Evolutionary conservation across 352 stramenopile species (phyloP), one percentile per base, ranked within the genome.

Genomic region (Phytopythium kandeliae): DNA sequence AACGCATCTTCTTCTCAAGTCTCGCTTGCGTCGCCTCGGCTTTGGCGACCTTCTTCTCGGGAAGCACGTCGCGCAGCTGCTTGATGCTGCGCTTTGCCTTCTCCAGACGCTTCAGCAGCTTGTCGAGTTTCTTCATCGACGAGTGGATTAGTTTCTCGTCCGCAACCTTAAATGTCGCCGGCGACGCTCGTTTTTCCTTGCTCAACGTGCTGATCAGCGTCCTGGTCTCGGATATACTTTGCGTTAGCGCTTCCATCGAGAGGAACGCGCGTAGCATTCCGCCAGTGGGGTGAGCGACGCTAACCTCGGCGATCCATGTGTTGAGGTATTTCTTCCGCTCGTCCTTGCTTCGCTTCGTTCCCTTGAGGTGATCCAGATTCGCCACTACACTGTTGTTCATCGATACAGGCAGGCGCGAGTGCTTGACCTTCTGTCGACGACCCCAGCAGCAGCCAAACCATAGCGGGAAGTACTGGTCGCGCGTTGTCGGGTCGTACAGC

Each of bases 291-390:
- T 85, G 77, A 10, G 69, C 78, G 11, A 96, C 70, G 37, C 78
- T 89, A 13, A 96, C 81, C 58, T 96, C 85, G 6, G 84, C 85
- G 36, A 96, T 80, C 86, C 86, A 96, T 17, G 75, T 89, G 35
- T 74, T 67, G 2, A 92, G 16, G 44, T 96, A 96, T 46, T 88
- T 61, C 15, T 53, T 30, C 21, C 25, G 30, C 22, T 21, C 57
- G n/a, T 78, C 71, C 0, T 35, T 66, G n/a, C 48, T 37, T 11
- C 47, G 62, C 5, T n/a, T 67, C 22, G 61, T 69, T 2, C 53
- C 60, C 13, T 67, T 70, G 15, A 91, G 62, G 37, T 92, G 80
- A 4, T 91, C 80, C 0, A 92, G 45, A 26, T 89, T 89, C 31
- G 57, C 60, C 3, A 95, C 78, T 1, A 74, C 67, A 5, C 43